Percentiles rank a stretch among this genome's conserved stretches.
Evolutionary conservation across 805 yeast species (phyloP).

Genomic region (Saccharomycopsis malanga): DNA sequence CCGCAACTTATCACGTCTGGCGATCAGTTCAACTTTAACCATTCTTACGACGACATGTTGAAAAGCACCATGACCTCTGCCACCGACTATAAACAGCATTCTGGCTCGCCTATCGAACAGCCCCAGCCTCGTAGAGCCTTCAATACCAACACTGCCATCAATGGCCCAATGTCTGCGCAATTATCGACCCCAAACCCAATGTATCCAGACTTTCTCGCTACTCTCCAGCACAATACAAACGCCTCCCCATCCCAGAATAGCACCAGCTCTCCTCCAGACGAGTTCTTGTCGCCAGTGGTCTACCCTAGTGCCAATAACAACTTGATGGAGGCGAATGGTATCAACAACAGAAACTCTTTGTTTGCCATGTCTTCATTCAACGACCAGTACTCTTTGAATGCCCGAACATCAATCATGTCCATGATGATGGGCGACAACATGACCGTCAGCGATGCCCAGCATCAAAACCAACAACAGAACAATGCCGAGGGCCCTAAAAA

Average conservation of each 20-base stretch:
- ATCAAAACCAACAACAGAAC: too few species aligned
- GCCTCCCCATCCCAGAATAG: not conserved
- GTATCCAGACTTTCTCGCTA: not conserved
- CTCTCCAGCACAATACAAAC: not conserved
- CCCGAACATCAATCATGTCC: too few species aligned
- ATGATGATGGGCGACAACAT: too few species aligned
- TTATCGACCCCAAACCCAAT: slow-evolving; percentile 1
- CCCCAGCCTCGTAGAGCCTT: slow-evolving; percentile 16
- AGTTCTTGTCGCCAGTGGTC: not conserved
- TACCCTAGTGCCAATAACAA: not conserved
- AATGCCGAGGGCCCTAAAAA: too few species aligned
- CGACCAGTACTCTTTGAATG: slow-evolving; percentile 3
- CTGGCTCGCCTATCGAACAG: slow-evolving; percentile 14
- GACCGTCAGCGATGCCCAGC: too few species aligned
- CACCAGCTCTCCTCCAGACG: not conserved
- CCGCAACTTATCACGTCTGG: slow-evolving; percentile 21
- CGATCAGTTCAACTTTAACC: slow-evolving; percentile 9
- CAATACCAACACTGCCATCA: not conserved
- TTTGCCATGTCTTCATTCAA: not conserved
- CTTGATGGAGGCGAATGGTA: not conserved
- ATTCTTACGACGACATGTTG: slow-evolving; percentile 8
- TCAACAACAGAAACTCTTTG: not conserved
- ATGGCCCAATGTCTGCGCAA: not conserved
- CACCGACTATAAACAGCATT: not conserved
- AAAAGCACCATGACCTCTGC: slow-evolving; percentile 3